phyloP scores from a whole-genome alignment of 2,329 filamentous ascomycete genomes.

The Helminthosporium solani region DNA sequence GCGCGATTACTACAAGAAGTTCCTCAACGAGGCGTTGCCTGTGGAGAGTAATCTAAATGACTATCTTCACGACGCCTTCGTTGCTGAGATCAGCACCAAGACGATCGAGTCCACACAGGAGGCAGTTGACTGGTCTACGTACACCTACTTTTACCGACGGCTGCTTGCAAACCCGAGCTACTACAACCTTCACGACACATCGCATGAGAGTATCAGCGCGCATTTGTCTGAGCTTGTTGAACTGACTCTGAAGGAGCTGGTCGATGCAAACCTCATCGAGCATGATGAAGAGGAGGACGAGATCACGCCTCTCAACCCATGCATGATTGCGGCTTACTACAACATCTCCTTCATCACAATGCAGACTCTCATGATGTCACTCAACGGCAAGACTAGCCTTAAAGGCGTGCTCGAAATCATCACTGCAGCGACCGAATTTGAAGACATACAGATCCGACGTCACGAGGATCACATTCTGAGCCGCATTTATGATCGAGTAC shows the following conservation, averaged over 20 bases:
- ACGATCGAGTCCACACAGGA: constrained; percentile 95
- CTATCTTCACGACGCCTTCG: constrained; percentile 92
- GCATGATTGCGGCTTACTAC: constrained; percentile 98
- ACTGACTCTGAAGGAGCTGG: constrained; percentile 83
- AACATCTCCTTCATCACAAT: constrained; percentile 99
- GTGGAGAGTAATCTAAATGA: constrained; percentile 92
- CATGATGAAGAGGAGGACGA: constrained; percentile 86
- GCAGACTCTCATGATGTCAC: constrained; percentile 94
- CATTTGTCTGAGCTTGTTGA: constrained; percentile 95
- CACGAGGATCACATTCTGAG: constrained; percentile 87
- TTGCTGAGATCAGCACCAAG: constrained; percentile 94
- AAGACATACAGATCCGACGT: constrained; percentile 87
- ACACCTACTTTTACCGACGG: constrained; percentile 96
- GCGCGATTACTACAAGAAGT: constrained; percentile 98
- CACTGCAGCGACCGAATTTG: constrained; percentile 94
- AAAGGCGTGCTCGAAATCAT: constrained; percentile 97
- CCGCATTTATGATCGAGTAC: constrained; percentile 90
- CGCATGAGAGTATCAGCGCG: constrained; percentile 88
- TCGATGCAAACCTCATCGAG: constrained; percentile 93
- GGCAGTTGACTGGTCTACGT: constrained; percentile 97
- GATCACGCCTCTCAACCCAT: constrained; percentile 85
- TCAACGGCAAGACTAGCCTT: constrained; percentile 85
- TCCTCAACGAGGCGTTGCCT: constrained; percentile 90
- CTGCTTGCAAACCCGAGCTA: constrained; percentile 94
- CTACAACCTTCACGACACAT: constrained; percentile 85